These are phyloP conservation scores for Pichia sp. DNA, from an alignment of 1,139 yeast genomes.

Conservation along the genomic window DNA sequence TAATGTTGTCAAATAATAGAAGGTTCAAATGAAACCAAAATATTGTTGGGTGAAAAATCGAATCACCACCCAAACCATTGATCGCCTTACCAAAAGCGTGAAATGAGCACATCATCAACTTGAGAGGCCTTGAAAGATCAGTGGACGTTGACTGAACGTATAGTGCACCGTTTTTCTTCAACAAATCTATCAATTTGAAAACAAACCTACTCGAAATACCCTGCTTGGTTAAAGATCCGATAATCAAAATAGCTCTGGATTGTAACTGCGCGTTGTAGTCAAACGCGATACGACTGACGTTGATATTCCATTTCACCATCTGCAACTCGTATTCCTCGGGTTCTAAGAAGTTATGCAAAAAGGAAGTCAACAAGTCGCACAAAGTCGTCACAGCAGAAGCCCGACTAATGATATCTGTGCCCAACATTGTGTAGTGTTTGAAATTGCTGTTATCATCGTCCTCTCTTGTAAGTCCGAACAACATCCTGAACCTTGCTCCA, in stretches of 20 bases:
- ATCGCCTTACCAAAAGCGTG: slow-evolving; percentile 53
- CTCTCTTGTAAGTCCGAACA: slow-evolving; percentile 76
- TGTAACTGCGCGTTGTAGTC: slow-evolving; percentile 54
- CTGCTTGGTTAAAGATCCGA: slow-evolving; percentile 59
- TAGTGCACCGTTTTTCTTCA: slow-evolving; percentile 1
- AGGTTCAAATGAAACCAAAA: slow-evolving; percentile 57
- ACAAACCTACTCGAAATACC: slow-evolving; percentile 61
- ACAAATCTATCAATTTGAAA: slow-evolving; percentile 15
- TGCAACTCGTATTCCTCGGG: slow-evolving; percentile 45
- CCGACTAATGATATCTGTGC: slow-evolving; percentile 31
- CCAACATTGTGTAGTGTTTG: slow-evolving; percentile 6
- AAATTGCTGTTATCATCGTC: slow-evolving; percentile 18
- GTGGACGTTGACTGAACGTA: slow-evolving; percentile 12
- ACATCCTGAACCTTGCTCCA: slow-evolving; percentile 63
- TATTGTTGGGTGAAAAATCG: slow-evolving; percentile 47
- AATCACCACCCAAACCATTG: slow-evolving; percentile 50
- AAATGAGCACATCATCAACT: slow-evolving; percentile 26
- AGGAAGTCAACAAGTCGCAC: slow-evolving; percentile 50
- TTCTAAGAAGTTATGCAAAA: slow-evolving; percentile 44
- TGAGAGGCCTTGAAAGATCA: slow-evolving; percentile 2
- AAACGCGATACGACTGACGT: slow-evolving; percentile 60
- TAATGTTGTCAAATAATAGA: slow-evolving; percentile 32
- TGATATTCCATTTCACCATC: slow-evolving; percentile 64
- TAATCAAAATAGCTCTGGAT: slow-evolving; percentile 60
- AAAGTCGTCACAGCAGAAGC: slow-evolving; percentile 53